These are phyloP conservation scores for Malus hybrid DNA, from an alignment of 331 rosid species.

Conservation along the genomic window DNA sequence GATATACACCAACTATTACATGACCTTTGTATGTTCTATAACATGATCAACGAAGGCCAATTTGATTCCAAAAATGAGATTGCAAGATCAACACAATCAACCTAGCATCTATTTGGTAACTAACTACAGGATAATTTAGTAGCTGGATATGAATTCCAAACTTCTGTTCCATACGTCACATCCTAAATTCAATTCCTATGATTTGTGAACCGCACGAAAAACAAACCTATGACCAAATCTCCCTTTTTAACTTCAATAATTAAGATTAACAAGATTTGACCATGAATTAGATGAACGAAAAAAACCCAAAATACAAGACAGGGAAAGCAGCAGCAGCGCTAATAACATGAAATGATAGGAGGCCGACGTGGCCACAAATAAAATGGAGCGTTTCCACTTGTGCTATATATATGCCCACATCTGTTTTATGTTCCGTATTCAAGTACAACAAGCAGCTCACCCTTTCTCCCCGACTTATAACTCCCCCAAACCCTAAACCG, in stretches of 20 bases:
- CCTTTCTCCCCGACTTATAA: neutral
- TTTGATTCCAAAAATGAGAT: too few species aligned
- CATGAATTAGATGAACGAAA: neutral
- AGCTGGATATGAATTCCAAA: too few species aligned
- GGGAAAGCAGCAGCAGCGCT: neutral
- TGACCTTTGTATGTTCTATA: too few species aligned
- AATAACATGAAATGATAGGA: neutral
- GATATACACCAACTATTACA: too few species aligned
- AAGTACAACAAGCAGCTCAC: neutral
- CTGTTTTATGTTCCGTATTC: neutral
- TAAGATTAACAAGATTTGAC: neutral
- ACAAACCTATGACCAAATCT: too few species aligned
- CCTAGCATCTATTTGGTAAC: too few species aligned
- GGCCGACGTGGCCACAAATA: neutral
- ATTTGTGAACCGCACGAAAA: too few species aligned
- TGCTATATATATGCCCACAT: neutral
- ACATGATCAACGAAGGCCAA: too few species aligned
- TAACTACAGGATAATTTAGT: too few species aligned
- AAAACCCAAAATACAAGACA: neutral
- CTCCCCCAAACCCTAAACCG: constrained; percentile 13
- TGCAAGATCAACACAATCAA: too few species aligned
- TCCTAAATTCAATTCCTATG: fast-evolving
- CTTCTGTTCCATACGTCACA: fast-evolving
- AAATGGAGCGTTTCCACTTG: neutral
- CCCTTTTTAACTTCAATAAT: too few species aligned